Evolutionary conservation across 164 flowering plant genomes (phyloP), one percentile per base, ranked within the genome.

Genomic region (Pachysandra terminalis): DNA sequence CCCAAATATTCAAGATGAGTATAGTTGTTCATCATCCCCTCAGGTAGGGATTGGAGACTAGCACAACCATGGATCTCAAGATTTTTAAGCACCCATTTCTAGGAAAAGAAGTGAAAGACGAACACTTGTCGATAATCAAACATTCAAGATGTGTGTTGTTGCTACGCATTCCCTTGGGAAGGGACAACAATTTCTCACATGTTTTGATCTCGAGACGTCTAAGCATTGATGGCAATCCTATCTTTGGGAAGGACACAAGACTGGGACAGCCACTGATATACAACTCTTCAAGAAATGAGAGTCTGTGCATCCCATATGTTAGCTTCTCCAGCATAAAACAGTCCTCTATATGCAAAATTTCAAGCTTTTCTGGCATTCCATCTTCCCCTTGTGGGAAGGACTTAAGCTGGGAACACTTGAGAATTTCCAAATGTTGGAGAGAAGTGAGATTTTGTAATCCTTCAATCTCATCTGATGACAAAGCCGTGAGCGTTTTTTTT

Each of bases 61-160:
- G 24, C 27, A 45, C 75, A 72, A 58, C 59, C 15, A 14, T 41
- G n/a, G n/a, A 60, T 60, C 23, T 19, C 10, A n/a, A 60, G 21
- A 1, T 16, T 2, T 41, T 66, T 66, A 5, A 72, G 66, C 0
- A 26, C 60, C 64, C 19, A 8, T 37, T 55, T 40, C 25, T 19
- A 41, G 68, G 72, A 16, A 68, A 51, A 56, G 72, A 63, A 10
- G 7, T 48, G 25, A 73, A 54, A 51, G 64, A 51, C 45, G 71
- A 49, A 59, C 76, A 73, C 0, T 40, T 52, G 16, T 37, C 56
- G 27, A 74, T 69, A 9, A 19, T 35, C 55, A 65, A 65, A 64
- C 54, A 22, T 48, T 69, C 65, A 64, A 68, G 65, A 17, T 28
- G 19, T 10, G 37, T 49, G 13, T 21, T 61, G 61, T 56, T 40